phyloP scores from a whole-genome alignment of 768 basidiomycete genomes.

The Leccinum arenicola region DNA sequence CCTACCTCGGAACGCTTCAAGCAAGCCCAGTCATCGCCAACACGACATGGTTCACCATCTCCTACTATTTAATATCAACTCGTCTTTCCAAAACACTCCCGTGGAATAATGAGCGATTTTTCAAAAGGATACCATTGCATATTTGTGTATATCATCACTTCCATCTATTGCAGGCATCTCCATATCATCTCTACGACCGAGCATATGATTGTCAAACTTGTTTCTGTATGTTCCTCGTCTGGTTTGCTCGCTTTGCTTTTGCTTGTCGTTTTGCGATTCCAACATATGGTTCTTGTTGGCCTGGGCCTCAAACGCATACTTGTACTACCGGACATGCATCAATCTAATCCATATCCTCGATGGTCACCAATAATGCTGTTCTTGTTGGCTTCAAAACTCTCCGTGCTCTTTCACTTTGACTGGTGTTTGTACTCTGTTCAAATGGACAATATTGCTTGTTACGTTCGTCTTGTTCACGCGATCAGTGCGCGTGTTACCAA shows the following conservation, averaged over 20 bases:
- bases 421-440: neutral
- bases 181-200: conserved; percentile 24
- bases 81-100: neutral
- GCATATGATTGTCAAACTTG: conserved; percentile 25
- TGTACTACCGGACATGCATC: conserved; percentile 33
- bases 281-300: conserved; percentile 25
- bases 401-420: neutral
- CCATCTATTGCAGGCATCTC: conserved; percentile 33
- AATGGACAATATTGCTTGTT: neutral
- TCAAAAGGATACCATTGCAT: conserved; percentile 30
- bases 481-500: neutral
- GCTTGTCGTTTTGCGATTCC: conserved; percentile 28
- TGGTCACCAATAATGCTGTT: conserved; percentile 4
- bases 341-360: conserved; percentile 28
- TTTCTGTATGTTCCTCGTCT: conserved; percentile 23
- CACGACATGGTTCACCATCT: conserved; percentile 21
- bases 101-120: conserved; percentile 10
- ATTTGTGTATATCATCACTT: conserved; percentile 33
- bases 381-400: conserved; percentile 10
- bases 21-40: conserved; percentile 37
- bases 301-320: conserved; percentile 25
- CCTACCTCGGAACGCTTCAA: conserved; percentile 55
- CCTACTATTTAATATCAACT: conserved; percentile 4
- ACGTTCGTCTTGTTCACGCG: neutral
- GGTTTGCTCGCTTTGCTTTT: conserved; percentile 26